Conservation (phyloP, 495 filamentous ascomycete species). For the Achaetomiella virescens region DNA sequence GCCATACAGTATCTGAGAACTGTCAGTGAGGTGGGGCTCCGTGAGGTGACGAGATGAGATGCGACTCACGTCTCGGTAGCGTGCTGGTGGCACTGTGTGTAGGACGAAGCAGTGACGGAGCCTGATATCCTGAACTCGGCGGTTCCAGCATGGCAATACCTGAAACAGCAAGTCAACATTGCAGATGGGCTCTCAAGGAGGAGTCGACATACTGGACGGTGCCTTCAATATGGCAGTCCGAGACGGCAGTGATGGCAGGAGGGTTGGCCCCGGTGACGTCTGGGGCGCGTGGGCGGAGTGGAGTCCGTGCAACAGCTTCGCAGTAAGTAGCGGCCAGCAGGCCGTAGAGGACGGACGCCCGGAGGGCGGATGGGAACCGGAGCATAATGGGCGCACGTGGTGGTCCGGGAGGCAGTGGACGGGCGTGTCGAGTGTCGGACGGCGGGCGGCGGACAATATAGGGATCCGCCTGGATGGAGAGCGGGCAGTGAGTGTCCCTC, state of each 20-base stretch:
- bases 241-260: slow-evolving; percentile 17
- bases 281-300: slow-evolving; percentile 10
- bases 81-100: slow-evolving; percentile 12
- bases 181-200: neutral
- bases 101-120: slow-evolving; percentile 9
- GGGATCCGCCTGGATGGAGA: neutral
- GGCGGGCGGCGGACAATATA: neutral
- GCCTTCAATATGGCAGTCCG: slow-evolving; percentile 14
- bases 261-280: slow-evolving; percentile 7
- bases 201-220: neutral
- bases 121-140: slow-evolving; percentile 15
- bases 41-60: neutral
- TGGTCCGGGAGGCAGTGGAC: neutral
- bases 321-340: slow-evolving; percentile 10
- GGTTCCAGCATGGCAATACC: slow-evolving; percentile 13
- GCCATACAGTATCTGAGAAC: slow-evolving; percentile 8
- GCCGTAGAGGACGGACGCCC: slow-evolving; percentile 12
- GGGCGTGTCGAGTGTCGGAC: neutral
- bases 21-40: neutral
- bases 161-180: neutral
- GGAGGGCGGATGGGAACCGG: neutral
- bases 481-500: neutral
- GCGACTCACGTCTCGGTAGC: slow-evolving; percentile 9
- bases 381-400: slow-evolving; percentile 12
- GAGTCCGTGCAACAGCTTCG: slow-evolving; percentile 2